Evolutionary conservation across 164 flowering plant genomes (phyloP), one percentile per base, ranked within the genome.

Genomic region (Euptelea pleiosperma): DNA sequence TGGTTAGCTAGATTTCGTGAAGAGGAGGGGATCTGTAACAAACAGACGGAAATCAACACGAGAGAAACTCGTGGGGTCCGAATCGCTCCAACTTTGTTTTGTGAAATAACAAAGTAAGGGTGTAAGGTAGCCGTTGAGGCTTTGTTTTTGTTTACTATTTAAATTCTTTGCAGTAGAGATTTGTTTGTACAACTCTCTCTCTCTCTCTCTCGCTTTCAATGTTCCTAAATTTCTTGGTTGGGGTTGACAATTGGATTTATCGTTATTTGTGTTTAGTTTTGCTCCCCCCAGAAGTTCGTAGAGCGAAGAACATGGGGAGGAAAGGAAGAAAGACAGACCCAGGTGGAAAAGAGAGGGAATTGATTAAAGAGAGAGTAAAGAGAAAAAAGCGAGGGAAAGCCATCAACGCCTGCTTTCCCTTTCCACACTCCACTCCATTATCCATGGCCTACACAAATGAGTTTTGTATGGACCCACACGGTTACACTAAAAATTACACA

Each of bases 1-100:
- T 28, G 52, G 37, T 2, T 12, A 40, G 75, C 81, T 78, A 68
- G 78, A 75, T 67, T 58, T 64, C 69, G 69, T 80, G 73, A 31
- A 51, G 52, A 29, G 37, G 26, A 12, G 29, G 18, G 19, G 51
- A 42, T 47, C 43, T 36, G 31, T 8, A 39, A 61, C 46, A 55
- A 55, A 58, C 47, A 48, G 50, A 16, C 62, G 64, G 77, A 45
- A 57, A 62, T 56, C 64, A 62, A 63, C 73, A 79, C 69, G 29
- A 64, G 61, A 36, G 57, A 51, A 21, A 57, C 15, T 66, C 51
- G 68, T 72, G 67, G 77, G 64, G 75, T 67, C 79, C 69, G 1
- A 55, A 57, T 21, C 50, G 51, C 41, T 55, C 50, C 59, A 58
- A 65, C 60, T 58, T 49, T 57, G 57, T 51, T 55, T 55, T 8